Evolutionary conservation across 371 early-diverging fungal genomes (phyloP).

Genomic region (Enterospora canceri): DNA sequence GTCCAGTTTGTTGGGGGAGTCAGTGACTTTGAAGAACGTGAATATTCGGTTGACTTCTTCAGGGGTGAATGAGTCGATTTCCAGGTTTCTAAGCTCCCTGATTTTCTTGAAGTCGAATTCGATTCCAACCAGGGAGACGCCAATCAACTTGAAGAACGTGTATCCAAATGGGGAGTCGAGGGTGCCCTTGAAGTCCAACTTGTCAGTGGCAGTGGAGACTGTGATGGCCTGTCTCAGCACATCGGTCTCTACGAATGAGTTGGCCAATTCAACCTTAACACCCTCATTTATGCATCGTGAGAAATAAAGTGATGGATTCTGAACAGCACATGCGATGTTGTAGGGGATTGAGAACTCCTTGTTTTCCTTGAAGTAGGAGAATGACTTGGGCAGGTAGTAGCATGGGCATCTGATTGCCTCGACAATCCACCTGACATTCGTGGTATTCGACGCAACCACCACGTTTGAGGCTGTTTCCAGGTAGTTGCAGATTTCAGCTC

Average conservation of each 20-base stretch:
- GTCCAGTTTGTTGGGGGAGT: constrained; percentile 1
- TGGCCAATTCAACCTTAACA: not conserved
- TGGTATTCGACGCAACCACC: not conserved
- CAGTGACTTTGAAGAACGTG: constrained; percentile 5
- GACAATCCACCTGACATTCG: constrained; percentile 5
- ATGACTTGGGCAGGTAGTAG: constrained; percentile 1
- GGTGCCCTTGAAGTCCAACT: constrained; percentile 15
- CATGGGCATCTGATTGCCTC: not conserved
- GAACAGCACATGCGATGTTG: not conserved
- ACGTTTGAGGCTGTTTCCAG: constrained; percentile 5
- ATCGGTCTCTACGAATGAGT: not conserved
- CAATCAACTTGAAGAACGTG: constrained; percentile 6
- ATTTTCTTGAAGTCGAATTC: constrained; percentile 8
- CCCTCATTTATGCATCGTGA: constrained; percentile 1
- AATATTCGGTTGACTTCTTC: not conserved
- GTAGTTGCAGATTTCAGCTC: not conserved
- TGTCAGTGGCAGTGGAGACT: not conserved
- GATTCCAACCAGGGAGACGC: not conserved
- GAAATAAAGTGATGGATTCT: constrained; percentile 23
- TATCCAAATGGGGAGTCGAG: not conserved
- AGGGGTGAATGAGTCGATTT: not conserved
- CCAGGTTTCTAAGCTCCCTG: not conserved
- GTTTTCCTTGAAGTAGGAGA: constrained; percentile 1
- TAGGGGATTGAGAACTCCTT: constrained; percentile 20
- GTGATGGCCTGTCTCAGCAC: not conserved